Evolutionary conservation across 2,329 filamentous ascomycete species (phyloP).

Genomic region (Trichoderma asperellum): DNA sequence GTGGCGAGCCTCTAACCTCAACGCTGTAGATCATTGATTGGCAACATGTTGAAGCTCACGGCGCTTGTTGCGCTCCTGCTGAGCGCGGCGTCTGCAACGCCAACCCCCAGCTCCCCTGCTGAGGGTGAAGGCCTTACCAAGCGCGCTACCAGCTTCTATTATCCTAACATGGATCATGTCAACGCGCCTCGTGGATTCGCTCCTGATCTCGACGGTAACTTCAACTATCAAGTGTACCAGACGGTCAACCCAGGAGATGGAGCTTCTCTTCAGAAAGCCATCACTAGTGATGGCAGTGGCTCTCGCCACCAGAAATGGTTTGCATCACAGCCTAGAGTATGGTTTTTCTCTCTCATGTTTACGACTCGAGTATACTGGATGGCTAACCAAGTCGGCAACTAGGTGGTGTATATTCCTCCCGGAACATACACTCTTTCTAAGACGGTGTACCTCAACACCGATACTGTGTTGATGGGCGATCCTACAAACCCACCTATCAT

Average conservation of each 20-base stretch:
- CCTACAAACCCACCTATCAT: slow-evolving; percentile 48
- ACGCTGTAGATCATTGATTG: slow-evolving; percentile 9
- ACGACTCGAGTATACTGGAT: background rate
- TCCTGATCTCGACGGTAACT: slow-evolving; percentile 46
- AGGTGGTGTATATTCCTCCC: slow-evolving; percentile 48
- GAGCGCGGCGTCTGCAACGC: slow-evolving; percentile 31
- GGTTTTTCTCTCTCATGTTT: background rate
- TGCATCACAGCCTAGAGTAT: slow-evolving; percentile 48
- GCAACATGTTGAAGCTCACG: slow-evolving; percentile 32
- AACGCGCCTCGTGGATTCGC: slow-evolving; percentile 44
- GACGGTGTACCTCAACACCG: slow-evolving; percentile 49
- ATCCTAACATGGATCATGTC: slow-evolving; percentile 49
- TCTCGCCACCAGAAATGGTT: slow-evolving; percentile 46
- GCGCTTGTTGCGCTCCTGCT: slow-evolving; percentile 30
- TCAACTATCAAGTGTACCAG: slow-evolving; percentile 45
- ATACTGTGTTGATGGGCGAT: slow-evolving; percentile 53
- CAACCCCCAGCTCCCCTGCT: slow-evolving; percentile 24
- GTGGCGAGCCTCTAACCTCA: background rate
- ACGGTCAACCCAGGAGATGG: slow-evolving; percentile 45
- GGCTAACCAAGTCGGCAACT: background rate
- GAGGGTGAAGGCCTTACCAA: slow-evolving; percentile 28
- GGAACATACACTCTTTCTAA: slow-evolving; percentile 47
- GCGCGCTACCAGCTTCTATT: slow-evolving; percentile 44
- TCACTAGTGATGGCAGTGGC: slow-evolving; percentile 43
- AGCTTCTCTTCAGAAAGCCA: slow-evolving; percentile 45